Evolutionary conservation across 345 rosid genomes (phyloP), one percentile per base, ranked within the genome.

Genomic region (Eucalyptus urophylla): DNA sequence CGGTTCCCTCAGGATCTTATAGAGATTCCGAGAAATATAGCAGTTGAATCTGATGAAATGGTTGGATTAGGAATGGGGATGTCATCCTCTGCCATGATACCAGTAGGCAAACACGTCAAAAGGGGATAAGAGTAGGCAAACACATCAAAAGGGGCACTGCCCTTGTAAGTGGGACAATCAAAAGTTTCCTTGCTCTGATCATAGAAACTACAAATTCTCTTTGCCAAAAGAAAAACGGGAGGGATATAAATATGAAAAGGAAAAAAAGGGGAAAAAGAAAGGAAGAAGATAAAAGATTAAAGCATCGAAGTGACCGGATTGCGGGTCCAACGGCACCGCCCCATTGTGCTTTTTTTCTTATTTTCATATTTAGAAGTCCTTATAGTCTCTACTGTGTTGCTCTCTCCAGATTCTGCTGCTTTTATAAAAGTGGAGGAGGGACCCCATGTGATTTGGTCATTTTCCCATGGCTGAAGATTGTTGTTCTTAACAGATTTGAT

Each of bases 331-430:
- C 86, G 49, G 33, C 91, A 89, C 92, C 90, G 93, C 92, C 93
- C 72, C 56, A 86, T 88, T 87, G 33, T 76, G 47, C 62, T 24
- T 87, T 80, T 90, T 13, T 87, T 47, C 86, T 87, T 86, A 88
- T 51, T 29, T 43, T 40, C 87, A 53, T 86, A 51, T 88, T 92
- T 90, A 90, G 91, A 93, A 92, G 91, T 93, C 95, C 88, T 53
- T 53, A 50, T 16, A 25, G 29, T 76, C 83, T 50, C 14, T 22
- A 17, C n/a, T 89, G 40, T 45, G 5, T 88, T 88, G n/a, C 88
- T 89, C 62, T 72, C 91, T 87, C 72, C 24, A 86, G 88, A 86
- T 87, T 91, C 86, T 29, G 86, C 80, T 92, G 88, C 86, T 88
- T 90, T 90, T 81, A 43, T 72, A 62, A 88, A 88, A 90, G 89